Percentiles rank a stretch among this genome's conserved stretches.
phyloP scores from a whole-genome alignment of 2,329 filamentous ascomycete species.

The Coniosporium tulheliwenetii region DNA sequence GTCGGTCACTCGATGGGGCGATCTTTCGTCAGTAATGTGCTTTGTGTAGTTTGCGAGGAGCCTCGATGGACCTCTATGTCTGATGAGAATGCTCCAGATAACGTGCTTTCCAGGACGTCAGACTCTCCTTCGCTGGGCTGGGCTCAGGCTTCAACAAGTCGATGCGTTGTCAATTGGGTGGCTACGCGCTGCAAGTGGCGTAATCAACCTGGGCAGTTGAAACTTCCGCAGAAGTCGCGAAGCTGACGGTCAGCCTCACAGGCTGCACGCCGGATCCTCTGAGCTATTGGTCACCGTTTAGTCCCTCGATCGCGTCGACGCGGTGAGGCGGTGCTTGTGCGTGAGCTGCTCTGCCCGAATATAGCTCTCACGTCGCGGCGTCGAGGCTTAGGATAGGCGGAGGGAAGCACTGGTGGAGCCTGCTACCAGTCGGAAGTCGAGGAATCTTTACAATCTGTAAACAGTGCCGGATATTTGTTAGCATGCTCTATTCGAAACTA shows the following conservation, averaged over 20 bases:
- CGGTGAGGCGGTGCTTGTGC: conserved; percentile 1
- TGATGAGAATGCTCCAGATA: conserved; percentile 15
- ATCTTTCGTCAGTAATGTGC: not conserved
- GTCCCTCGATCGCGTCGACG: not conserved
- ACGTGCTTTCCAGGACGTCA: conserved; percentile 12
- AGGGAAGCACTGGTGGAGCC: not conserved
- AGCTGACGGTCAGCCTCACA: conserved; percentile 7
- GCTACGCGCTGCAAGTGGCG: conserved; percentile 5
- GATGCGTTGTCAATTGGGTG: conserved; percentile 25
- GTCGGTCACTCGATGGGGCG: not conserved
- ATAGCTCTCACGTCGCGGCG: not conserved
- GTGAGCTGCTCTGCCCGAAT: not conserved
- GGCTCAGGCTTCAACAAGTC: conserved; percentile 20
- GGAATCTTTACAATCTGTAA: conserved; percentile 16
- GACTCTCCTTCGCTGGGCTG: conserved; percentile 8
- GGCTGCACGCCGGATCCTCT: conserved; percentile 11
- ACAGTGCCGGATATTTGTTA: conserved; percentile 17
- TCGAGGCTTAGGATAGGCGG: not conserved
- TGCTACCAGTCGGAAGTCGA: conserved; percentile 9
- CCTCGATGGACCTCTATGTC: conserved; percentile 12
- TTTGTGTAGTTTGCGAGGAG: conserved; percentile 10
- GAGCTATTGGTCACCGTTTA: not conserved
- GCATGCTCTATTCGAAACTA: conserved; percentile 2
- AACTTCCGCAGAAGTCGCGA: no score
- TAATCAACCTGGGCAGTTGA: not conserved